Evolutionary conservation across 108 stramenopile genomes (phyloP), one percentile per base, ranked within the genome.

Genomic region (Nannochloropsis oceanica): DNA sequence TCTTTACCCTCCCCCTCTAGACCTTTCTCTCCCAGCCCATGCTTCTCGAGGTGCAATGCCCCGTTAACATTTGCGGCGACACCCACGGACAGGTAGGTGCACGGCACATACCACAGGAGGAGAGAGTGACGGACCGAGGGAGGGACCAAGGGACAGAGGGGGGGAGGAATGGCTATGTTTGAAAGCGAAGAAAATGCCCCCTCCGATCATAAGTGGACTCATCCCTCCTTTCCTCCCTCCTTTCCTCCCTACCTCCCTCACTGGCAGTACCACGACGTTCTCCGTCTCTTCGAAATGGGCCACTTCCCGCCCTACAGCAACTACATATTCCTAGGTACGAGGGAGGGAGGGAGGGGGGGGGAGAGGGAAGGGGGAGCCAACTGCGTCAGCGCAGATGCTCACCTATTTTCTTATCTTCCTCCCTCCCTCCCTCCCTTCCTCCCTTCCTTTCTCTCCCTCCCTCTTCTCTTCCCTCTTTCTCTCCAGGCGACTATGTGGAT

Each of bases 1-100:
- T 80, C 80, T 24, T 13, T 80, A n/a, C 25, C 11, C 24, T 24
- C 59, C 59, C 7, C 26, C 80, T 81, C 80, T 25, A 96, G 92
- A 87, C 97, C 80, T 92, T 99, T 82, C 94, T 99, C 81, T 91
- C 92, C 25, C 97, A 99, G 90, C 97, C 98, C 43, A 99, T 99
- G 96, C 89, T 96, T 24, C 89, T 98, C 26, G 96, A 97, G 91
- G 92, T 98, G 18, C 93, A 94, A 86, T 96, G 96, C 44, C 98
- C 98, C 7, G 90, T 97, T 91, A 99, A 99, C 92, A 96, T 99
- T 82, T 97, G 96, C 82, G 98, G 98, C 25, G 95, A 98, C 84
- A 90, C 93, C 24, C 95, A 95, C 86, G 95, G 95, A 25, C 95
- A 73, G 59, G 59, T 73, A n/a, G 2, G 0, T 7, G 2, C 59